phyloP scores from a whole-genome alignment of 208 protist species.

The Entamoeba histolytica region DNA sequence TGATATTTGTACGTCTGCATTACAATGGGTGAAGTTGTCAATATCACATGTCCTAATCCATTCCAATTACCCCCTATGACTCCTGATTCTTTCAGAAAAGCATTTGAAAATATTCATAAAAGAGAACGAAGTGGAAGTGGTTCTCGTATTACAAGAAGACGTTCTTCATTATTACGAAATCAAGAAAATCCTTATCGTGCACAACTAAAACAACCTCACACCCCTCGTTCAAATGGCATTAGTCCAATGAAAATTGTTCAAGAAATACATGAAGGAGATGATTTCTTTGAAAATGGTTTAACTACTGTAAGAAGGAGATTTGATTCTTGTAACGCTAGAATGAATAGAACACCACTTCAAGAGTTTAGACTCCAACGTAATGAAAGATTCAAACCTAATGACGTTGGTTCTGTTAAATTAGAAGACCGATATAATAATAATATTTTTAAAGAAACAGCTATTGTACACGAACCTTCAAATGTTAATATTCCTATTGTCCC shows the following conservation, averaged over 20 bases:
- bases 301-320: background rate
- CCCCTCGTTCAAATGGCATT: too few relatives aligned
- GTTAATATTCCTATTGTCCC: background rate
- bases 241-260: background rate
- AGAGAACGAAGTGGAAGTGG: background rate
- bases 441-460: background rate
- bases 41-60: background rate
- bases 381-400: background rate
- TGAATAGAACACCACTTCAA: background rate
- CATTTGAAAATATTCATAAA: background rate
- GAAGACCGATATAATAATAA: background rate
- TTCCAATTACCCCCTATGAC: background rate
- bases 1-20: background rate
- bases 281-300: background rate
- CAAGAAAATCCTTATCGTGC: background rate
- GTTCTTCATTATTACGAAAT: background rate
- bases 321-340: background rate
- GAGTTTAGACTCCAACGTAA: background rate
- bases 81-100: background rate
- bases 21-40: background rate
- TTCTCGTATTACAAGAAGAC: background rate
- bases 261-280: background rate
- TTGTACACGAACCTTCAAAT: background rate
- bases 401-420: background rate
- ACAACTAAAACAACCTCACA: background rate